Evolutionary conservation across 805 yeast genomes (phyloP), one percentile per base, ranked within the genome.

Genomic region (Starmerella asiatica): DNA sequence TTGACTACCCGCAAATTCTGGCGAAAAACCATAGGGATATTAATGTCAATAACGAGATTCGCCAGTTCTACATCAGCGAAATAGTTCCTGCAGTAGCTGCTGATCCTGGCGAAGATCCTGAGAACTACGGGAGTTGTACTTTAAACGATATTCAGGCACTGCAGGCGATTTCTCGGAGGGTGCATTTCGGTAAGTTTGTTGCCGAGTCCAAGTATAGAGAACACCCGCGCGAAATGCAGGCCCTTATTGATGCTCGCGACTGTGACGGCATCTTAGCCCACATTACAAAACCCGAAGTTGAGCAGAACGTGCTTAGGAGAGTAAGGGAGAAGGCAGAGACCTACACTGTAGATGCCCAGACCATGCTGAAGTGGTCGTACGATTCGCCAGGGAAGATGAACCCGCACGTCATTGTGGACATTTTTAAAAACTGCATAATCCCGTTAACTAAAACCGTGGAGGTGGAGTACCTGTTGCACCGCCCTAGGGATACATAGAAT

Each of bases 121-220:
- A 85, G 56, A 91, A 86, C 59, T 66, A 75, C 40, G 98, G 98
- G 1, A 79, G 93, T 21, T 82, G 91, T 29, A 77, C 93, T 3
- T 64, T 75, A 29, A 68, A 83, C 46, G 98, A 91, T 56, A 80
- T 88, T 42, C 93, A 81, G 49, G 74, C 80, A 49, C 67, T 91
- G 49, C 95, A 91, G 59, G 78, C 94, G 4, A 62, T 91, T 33
- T 80, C 94, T 7, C 69, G 98, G 53, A 71, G 98, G 56, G 83
- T 91, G 50, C 98, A 91, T 61, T 91, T 88, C 62, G 98, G 98
- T 36, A 82, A 81, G 61, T 91, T 88, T 66, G 98, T 91, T 8
- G 98, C 98, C 4, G 98, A 91, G 58, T 80, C 94, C 33, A 91
- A 91, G 61, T 91, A 75, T 59, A 76, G 69, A 52, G 63, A 67